Evolutionary conservation across 495 filamentous ascomycete species (phyloP).

Genomic region (Hyaloscypha finlandica): DNA sequence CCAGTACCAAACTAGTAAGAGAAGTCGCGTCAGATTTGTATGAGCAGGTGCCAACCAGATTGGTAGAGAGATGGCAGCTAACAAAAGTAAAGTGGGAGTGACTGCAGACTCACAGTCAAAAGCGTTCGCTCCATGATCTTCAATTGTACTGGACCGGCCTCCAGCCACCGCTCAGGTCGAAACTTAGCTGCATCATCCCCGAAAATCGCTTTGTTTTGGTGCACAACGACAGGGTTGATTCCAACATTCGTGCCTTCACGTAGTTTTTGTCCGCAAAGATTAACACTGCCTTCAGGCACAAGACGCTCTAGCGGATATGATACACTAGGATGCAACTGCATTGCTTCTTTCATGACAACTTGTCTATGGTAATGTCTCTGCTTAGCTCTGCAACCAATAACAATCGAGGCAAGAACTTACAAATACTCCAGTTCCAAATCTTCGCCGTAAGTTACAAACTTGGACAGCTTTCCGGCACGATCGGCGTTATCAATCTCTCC

Average conservation of each 20-base stretch:
- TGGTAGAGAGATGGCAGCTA: not conserved
- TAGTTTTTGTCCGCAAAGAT: slow-evolving; percentile 50
- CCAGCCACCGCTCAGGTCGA: slow-evolving; percentile 6
- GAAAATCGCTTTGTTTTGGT: slow-evolving; percentile 49
- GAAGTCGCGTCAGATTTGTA: not conserved
- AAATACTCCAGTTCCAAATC: slow-evolving; percentile 61
- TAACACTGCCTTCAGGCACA: slow-evolving; percentile 54
- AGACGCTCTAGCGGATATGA: slow-evolving; percentile 64
- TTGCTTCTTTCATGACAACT: slow-evolving; percentile 68
- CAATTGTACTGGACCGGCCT: not conserved
- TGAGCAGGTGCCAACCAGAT: not conserved
- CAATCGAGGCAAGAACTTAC: slow-evolving; percentile 35
- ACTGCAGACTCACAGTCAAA: not conserved
- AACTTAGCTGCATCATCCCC: slow-evolving; percentile 27
- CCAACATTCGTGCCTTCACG: slow-evolving; percentile 57
- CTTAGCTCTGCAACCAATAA: not conserved
- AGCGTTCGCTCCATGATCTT: not conserved
- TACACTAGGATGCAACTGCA: slow-evolving; percentile 64
- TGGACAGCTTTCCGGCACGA: slow-evolving; percentile 45
- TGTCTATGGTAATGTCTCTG: slow-evolving; percentile 28
- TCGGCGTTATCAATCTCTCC: slow-evolving; percentile 56
- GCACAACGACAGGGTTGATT: slow-evolving; percentile 50
- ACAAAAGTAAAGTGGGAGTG: too few relatives aligned
- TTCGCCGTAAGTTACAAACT: slow-evolving; percentile 60
- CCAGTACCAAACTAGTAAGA: slow-evolving; percentile 4